Evolutionary conservation across 805 yeast species (phyloP).

Genomic region (Metschnikowia gruessii): DNA sequence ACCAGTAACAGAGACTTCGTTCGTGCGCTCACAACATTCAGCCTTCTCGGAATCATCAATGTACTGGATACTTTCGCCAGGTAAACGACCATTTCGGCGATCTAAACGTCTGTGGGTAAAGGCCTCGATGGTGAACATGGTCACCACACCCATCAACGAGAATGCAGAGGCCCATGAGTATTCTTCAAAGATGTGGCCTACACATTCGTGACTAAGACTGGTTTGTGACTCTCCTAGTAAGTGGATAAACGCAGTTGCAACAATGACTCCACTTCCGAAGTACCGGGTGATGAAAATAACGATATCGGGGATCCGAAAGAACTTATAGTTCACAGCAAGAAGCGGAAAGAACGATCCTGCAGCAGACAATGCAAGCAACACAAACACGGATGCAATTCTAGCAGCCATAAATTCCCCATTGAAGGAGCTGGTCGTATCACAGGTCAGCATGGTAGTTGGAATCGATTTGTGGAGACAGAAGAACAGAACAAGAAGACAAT

Average conservation of each 20-base stretch:
- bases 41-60: background rate
- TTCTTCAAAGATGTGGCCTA: slow-evolving; percentile 26
- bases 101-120: slow-evolving; percentile 13
- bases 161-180: slow-evolving; percentile 35
- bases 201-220: slow-evolving; percentile 27
- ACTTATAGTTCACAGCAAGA: slow-evolving; percentile 22
- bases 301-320: slow-evolving; percentile 25
- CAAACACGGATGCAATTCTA: slow-evolving; percentile 31
- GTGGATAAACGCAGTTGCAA: slow-evolving; percentile 37
- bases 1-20: background rate
- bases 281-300: slow-evolving; percentile 29
- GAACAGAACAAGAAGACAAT: background rate
- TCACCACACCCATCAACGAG: slow-evolving; percentile 30
- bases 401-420: slow-evolving; percentile 27
- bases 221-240: slow-evolving; percentile 31
- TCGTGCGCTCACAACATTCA: slow-evolving; percentile 1
- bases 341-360: slow-evolving; percentile 33
- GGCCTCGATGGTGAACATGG: slow-evolving; percentile 32
- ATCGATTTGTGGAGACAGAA: background rate
- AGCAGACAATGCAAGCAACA: slow-evolving; percentile 28
- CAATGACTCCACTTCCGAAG: slow-evolving; percentile 36
- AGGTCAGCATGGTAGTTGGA: slow-evolving; percentile 4
- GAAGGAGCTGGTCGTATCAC: slow-evolving; percentile 12
- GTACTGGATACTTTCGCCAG: background rate
- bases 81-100: slow-evolving; percentile 2